Percentiles rank a stretch among this genome's conserved stretches.
Evolutionary conservation across 1,284 basidiomycete genomes (phyloP).

Genomic region (Apiotrichum sp.): DNA sequence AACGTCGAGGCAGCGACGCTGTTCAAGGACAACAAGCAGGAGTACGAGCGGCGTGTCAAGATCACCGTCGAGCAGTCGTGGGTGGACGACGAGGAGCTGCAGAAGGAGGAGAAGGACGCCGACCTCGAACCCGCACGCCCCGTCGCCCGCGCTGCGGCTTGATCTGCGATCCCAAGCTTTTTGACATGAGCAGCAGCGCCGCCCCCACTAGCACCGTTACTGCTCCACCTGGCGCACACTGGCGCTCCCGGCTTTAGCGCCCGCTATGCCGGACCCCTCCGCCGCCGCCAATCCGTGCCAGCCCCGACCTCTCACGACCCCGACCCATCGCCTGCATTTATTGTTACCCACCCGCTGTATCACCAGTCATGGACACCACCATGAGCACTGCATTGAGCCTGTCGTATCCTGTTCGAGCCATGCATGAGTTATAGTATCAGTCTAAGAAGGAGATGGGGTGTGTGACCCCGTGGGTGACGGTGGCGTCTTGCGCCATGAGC

Average conservation of each 20-base stretch:
- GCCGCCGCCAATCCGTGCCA: too few relatives aligned
- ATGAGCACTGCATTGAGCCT: slow-evolving; percentile 4
- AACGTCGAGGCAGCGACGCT: slow-evolving; percentile 96
- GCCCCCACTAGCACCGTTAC: too few relatives aligned
- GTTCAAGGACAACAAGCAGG: slow-evolving; percentile 97
- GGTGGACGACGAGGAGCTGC: slow-evolving; percentile 32
- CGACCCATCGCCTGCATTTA: not conserved
- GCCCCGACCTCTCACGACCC: not conserved
- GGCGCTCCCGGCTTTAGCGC: too few relatives aligned
- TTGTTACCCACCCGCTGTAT: slow-evolving; percentile 6
- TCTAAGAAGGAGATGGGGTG: too few relatives aligned
- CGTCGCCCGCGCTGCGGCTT: slow-evolving; percentile 1
- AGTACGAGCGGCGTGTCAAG: slow-evolving; percentile 87
- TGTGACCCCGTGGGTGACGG: too few relatives aligned
- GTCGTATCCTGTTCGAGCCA: not conserved
- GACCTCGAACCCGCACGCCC: not conserved
- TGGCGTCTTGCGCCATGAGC: too few relatives aligned
- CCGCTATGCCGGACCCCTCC: too few relatives aligned
- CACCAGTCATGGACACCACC: not conserved
- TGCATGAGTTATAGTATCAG: not conserved
- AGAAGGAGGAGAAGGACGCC: slow-evolving; percentile 19
- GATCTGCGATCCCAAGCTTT: not conserved
- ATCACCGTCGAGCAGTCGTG: slow-evolving; percentile 37
- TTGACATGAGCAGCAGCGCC: too few relatives aligned
- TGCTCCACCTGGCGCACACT: too few relatives aligned